phyloP scores from a whole-genome alignment of 2,329 filamentous ascomycete genomes.

The Lasiodiplodia hormozganensis region DNA sequence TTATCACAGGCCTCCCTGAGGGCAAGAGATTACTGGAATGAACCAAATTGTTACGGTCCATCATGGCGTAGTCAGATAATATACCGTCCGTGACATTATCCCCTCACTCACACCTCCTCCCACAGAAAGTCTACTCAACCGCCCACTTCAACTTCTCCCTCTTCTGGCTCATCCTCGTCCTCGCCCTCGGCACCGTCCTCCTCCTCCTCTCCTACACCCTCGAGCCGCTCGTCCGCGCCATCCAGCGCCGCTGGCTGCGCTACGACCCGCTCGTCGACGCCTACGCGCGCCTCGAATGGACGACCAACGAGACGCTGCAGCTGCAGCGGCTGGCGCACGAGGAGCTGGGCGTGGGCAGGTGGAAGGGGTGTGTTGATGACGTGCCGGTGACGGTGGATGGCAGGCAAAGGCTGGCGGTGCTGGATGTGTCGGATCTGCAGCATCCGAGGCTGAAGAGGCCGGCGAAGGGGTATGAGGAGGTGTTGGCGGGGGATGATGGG shows the following conservation, averaged over 20 bases:
- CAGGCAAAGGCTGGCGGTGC: not conserved
- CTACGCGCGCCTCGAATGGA: too few relatives aligned
- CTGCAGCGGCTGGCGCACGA: too few relatives aligned
- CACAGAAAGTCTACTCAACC: conserved; percentile 33
- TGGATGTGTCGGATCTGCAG: not conserved
- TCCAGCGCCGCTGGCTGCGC: not conserved
- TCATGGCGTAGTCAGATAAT: too few relatives aligned
- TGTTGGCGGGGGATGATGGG: not conserved
- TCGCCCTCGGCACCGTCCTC: conserved; percentile 34
- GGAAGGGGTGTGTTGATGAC: too few relatives aligned
- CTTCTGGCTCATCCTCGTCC: conserved; percentile 37
- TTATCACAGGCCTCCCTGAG: too few relatives aligned
- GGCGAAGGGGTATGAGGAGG: too few relatives aligned
- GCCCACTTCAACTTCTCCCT: conserved; percentile 32
- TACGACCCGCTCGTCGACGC: not conserved
- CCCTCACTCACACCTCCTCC: not conserved
- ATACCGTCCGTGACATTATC: not conserved
- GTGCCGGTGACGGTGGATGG: too few relatives aligned
- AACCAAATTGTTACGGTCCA: too few relatives aligned
- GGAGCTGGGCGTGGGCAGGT: too few relatives aligned
- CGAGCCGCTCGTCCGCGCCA: too few relatives aligned
- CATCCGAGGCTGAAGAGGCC: not conserved
- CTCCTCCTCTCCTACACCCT: conserved; percentile 32
- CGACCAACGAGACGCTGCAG: too few relatives aligned
- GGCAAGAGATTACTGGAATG: too few relatives aligned